Evolutionary conservation across 352 stramenopile species (phyloP), one percentile per base, ranked within the genome.

Genomic region (Phytophthora constricta): DNA sequence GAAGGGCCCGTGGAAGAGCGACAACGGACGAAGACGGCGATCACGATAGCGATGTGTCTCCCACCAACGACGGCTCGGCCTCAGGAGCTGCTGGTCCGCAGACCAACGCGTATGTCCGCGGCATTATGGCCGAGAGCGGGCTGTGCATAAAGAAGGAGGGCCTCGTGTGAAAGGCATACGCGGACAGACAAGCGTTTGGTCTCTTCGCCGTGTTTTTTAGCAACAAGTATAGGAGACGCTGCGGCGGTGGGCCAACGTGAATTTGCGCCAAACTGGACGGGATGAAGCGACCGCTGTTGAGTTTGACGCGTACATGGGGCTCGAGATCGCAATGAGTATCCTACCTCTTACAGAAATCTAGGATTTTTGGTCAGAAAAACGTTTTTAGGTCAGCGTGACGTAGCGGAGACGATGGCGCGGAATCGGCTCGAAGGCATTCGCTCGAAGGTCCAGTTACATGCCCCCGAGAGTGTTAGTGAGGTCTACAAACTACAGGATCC

Each of bases 301-400:
- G 43, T 2, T 51, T 17, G 19, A 51, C 25, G 43, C 43, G 13
- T 51, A 31, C 4, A 2, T 51, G 9, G 43, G 43, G 16, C 43
- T 51, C 17, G 43, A 51, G 22, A 23, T 51, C 17, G 43, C 43
- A 10, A 51, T 51, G 43, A 28, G 43, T 2, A 51, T 51, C 27
- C 27, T 19, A 19, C 17, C 22, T 1, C 14, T 51, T 9, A 28
- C n/a, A 8, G 43, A 51, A 17, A 51, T 51, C 22, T n/a, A 19
- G 9, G 43, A 33, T 13, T 41, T 31, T 16, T 51, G 43, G 43
- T 31, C 3, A 19, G n/a, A 16, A 4, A 23, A 27, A 25, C 17
- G 43, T 28, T 51, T 51, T 25, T 51, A 17, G 9, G 4, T 17
- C 43, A 51, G 16, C 16, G 1, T 17, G 43, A 37, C 14, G 19